These are phyloP conservation scores for Linum trigynum DNA, from an alignment of 345 rosid genomes.

Conservation along the genomic window DNA sequence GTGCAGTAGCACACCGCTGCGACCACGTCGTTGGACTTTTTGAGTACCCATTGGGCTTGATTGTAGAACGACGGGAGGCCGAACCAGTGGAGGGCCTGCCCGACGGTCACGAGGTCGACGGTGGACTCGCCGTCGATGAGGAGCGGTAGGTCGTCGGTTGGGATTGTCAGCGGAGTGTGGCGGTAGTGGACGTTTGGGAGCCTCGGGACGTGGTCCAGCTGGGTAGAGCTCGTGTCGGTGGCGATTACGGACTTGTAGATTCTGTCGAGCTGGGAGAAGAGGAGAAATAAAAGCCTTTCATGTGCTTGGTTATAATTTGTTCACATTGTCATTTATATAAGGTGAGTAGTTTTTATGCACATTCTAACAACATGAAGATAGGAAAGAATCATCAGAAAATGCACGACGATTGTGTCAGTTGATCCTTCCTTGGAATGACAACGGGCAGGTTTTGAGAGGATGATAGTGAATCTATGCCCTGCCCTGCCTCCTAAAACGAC, in stretches of 20 bases:
- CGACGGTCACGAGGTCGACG: constrained; percentile 55
- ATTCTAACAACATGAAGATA: too few relatives aligned
- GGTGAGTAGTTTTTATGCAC: too few relatives aligned
- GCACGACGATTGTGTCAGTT: too few relatives aligned
- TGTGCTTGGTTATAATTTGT: too few relatives aligned
- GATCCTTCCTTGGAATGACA: too few relatives aligned
- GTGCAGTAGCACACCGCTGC: constrained; percentile 82
- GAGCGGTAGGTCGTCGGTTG: constrained; percentile 32
- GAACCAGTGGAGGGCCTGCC: constrained; percentile 83
- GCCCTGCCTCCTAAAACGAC: too few relatives aligned
- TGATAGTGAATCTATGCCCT: too few relatives aligned
- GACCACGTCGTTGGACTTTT: constrained; percentile 61
- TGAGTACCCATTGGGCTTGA: constrained; percentile 53
- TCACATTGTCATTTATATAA: too few relatives aligned
- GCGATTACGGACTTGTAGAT: constrained; percentile 61
- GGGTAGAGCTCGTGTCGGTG: constrained; percentile 75
- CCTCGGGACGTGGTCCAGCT: constrained; percentile 48
- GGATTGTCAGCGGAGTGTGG: constrained; percentile 41
- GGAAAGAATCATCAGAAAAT: too few relatives aligned
- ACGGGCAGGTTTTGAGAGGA: too few relatives aligned
- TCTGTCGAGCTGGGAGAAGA: constrained; percentile 44
- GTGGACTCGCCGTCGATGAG: constrained; percentile 34
- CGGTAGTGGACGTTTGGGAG: constrained; percentile 52
- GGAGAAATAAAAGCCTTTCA: too few relatives aligned
- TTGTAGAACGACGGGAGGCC: constrained; percentile 45